Conservation (phyloP, 768 basidiomycete genomes). For the Mycena haematopus region DNA sequence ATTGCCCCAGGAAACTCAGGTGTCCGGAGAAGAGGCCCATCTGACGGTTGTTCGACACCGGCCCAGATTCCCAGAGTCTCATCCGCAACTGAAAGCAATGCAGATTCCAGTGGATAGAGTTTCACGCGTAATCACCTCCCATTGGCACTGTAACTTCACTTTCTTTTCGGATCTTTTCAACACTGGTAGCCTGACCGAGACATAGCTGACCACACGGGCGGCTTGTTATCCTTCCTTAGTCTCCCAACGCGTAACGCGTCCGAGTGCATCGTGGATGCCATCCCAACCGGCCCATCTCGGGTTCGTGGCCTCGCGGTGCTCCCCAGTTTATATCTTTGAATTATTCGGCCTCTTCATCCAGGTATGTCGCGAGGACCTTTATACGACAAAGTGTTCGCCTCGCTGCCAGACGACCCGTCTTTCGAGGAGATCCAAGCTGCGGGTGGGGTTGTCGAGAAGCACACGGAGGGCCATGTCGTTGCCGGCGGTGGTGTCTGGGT, state of each 20-base stretch:
- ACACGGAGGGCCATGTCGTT: constrained; percentile 67
- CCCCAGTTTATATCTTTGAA: not conserved
- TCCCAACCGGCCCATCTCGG: constrained; percentile 73
- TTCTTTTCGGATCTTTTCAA: not conserved
- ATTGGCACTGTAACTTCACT: constrained; percentile 42
- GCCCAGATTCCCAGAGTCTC: constrained; percentile 78
- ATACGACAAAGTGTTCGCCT: constrained; percentile 60
- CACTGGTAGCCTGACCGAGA: not conserved
- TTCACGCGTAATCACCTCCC: constrained; percentile 71
- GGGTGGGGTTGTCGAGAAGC: constrained; percentile 63
- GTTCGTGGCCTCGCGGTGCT: too few relatives aligned
- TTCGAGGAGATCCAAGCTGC: constrained; percentile 65
- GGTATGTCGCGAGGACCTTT: constrained; percentile 74
- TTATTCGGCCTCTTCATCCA: not conserved
- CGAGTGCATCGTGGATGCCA: constrained; percentile 76
- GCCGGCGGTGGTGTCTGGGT: constrained; percentile 71
- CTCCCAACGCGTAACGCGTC: constrained; percentile 45
- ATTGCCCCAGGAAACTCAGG: constrained; percentile 60
- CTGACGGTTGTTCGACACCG: constrained; percentile 84
- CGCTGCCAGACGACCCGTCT: constrained; percentile 73
- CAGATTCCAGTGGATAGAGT: constrained; percentile 59
- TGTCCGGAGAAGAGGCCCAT: constrained; percentile 49
- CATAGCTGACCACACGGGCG: constrained; percentile 68
- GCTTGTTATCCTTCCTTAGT: constrained; percentile 69
- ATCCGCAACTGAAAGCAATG: constrained; percentile 74